A percentile compares a stretch with the other conserved stretches of the same genome.
These are phyloP conservation scores for Alternaria sp. DNA, from an alignment of 2,329 filamentous ascomycete genomes.

Conservation along the genomic window DNA sequence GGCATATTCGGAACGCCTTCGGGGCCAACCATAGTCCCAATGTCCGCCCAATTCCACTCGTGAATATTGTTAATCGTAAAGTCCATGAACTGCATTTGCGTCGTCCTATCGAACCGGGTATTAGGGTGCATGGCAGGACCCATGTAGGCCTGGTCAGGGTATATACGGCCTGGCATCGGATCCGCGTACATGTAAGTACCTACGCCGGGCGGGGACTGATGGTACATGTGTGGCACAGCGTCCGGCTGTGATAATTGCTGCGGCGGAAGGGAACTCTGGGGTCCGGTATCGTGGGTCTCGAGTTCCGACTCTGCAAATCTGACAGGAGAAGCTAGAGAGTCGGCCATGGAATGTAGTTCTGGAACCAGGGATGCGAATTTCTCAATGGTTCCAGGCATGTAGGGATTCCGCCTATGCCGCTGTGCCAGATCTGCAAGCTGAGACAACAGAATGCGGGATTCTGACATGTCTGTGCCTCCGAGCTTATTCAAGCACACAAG, in stretches of 20 bases:
- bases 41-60: constrained; percentile 49
- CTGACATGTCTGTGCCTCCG: constrained; percentile 28
- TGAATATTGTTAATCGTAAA: constrained; percentile 48
- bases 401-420: constrained; percentile 43
- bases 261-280: constrained; percentile 14
- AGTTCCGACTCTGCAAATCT: constrained; percentile 19
- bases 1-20: constrained; percentile 26
- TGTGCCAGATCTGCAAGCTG: constrained; percentile 48
- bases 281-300: constrained; percentile 8
- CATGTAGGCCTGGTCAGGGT: constrained; percentile 30
- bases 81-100: constrained; percentile 49
- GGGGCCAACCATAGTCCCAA: constrained; percentile 39
- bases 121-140: constrained; percentile 24
- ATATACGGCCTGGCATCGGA: constrained; percentile 33
- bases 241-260: constrained; percentile 25
- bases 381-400: constrained; percentile 51
- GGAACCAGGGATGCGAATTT: constrained; percentile 50
- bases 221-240: constrained; percentile 28
- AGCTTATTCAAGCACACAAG: constrained; percentile 44
- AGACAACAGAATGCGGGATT: constrained; percentile 45
- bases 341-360: constrained; percentile 49
- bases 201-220: constrained; percentile 35
- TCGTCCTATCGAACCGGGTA: constrained; percentile 36
- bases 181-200: constrained; percentile 46
- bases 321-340: constrained; percentile 30